Base-by-base conservation (phyloP, 441 rosid genomes). In the Flueggea neowawraea region DNA sequence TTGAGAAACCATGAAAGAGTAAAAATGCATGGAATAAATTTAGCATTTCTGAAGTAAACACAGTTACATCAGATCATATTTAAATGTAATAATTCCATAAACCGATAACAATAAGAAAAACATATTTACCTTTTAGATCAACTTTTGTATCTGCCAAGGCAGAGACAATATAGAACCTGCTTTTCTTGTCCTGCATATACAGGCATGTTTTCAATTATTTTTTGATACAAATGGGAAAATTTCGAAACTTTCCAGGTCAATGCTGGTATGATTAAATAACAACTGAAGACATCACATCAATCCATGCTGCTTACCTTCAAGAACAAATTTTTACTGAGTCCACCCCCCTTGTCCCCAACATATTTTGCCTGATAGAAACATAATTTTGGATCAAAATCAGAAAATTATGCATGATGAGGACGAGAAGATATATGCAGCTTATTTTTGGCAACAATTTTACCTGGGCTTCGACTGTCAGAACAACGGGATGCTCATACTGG, bases 401-500 rank as follows among this genome's bases (percentile, higher is more conserved):
- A 55, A 6, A 22, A 11, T 17, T 22, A 69, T 36, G 39, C 28
- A 22, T 36, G 44, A 9, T 13, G n/a, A 11, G 9, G 17, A 28
- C 7, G 12, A 12, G 16, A 39, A 66, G 32, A 32, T 32, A 48
- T n/a, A 36, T 9, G 64, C 49, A 70, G 55, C 31, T 55, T 16
- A 63, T 55, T 15, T 41, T 43, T 16, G 13, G 4, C 28, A 31
- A 12, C 2, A 64, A 13, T 17, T 50, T 63, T 71, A 86, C 95
- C 95, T 88, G 95, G 14, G 75, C 91, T 73, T 85, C 97, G 2
- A 87, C 97, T 0, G 95, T 94, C 85, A 88, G 59, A n/a, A n/a
- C n/a, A n/a, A n/a, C n/a, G n/a, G n/a, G n/a, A n/a, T n/a, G n/a
- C n/a, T n/a, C 95, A 67, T 79, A 88, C 78, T 75, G 78, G 49